Percentiles rank a stretch among this genome's conserved stretches.
These are phyloP conservation scores for Penicillium canariense DNA, from an alignment of 495 filamentous ascomycete species.

Conservation along the genomic window DNA sequence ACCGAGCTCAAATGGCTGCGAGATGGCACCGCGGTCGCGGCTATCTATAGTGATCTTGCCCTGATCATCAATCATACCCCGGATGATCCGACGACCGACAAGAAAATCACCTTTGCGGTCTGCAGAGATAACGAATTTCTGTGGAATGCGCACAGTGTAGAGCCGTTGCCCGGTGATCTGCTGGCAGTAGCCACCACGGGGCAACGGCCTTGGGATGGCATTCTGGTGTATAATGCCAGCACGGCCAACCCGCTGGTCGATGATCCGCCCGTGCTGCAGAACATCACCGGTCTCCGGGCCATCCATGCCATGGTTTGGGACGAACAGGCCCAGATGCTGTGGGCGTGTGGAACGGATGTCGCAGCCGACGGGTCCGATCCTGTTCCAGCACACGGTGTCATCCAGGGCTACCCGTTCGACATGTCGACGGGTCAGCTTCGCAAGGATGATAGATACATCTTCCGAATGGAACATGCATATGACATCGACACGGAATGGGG, in stretches of 20 bases:
- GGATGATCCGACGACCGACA: conserved; percentile 25
- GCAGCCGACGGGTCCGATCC: conserved; percentile 31
- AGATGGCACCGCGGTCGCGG: conserved; percentile 22
- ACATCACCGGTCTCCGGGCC: conserved; percentile 28
- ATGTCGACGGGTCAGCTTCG: conserved; percentile 17
- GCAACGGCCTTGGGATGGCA: conserved; percentile 27
- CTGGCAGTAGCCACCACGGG: conserved; percentile 31
- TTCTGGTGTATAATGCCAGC: conserved; percentile 29
- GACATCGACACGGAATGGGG: conserved; percentile 30
- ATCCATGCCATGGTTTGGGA: conserved; percentile 35
- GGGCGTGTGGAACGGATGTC: conserved; percentile 28
- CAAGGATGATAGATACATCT: conserved; percentile 16
- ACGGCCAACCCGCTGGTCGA: conserved; percentile 19
- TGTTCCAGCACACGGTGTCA: conserved; percentile 22
- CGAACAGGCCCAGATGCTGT: conserved; percentile 26
- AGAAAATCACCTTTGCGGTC: conserved; percentile 28
- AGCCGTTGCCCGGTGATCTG: conserved; percentile 23
- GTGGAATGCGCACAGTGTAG: conserved; percentile 28
- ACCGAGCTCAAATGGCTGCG: conserved; percentile 32
- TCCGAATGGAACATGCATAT: conserved; percentile 13
- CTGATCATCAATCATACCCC: conserved; percentile 31
- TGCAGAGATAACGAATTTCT: conserved; percentile 24
- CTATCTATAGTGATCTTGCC: conserved; percentile 24
- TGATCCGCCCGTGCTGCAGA: conserved; percentile 29
- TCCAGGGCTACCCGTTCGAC: conserved; percentile 28